Conservation (phyloP, 306 rosid genomes). For the Heteromeles arbutifolia region DNA sequence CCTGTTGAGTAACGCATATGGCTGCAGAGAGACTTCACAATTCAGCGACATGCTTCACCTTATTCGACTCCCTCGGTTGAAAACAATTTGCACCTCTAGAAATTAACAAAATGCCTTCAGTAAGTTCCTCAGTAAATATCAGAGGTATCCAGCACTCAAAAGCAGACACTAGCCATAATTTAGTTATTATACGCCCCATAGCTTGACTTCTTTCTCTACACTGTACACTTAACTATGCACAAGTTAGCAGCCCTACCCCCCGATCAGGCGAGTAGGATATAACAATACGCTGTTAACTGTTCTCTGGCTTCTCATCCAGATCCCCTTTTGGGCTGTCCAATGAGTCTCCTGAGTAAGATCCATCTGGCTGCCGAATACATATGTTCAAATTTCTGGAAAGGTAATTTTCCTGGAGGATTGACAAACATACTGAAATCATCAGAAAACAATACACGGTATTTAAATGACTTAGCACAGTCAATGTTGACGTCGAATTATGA, state of each 20-base stretch:
- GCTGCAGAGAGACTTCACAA: slow-evolving; percentile 41
- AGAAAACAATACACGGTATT: slow-evolving; percentile 8
- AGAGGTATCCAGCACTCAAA: slow-evolving; percentile 22
- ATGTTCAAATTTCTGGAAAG: slow-evolving; percentile 83
- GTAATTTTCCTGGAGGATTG: slow-evolving; percentile 50
- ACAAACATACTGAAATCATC: slow-evolving; percentile 17
- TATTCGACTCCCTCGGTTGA: slow-evolving; percentile 48
- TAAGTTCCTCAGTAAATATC: slow-evolving; percentile 26
- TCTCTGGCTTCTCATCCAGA: slow-evolving; percentile 45
- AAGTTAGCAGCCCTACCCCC: slow-evolving; percentile 56
- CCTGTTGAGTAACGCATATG: slow-evolving; percentile 31
- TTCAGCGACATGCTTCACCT: slow-evolving; percentile 52
- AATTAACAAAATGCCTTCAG: slow-evolving; percentile 35
- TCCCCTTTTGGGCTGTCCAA: slow-evolving; percentile 78
- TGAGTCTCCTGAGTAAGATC: slow-evolving; percentile 63
- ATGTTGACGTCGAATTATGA: neutral
- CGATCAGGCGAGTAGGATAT: slow-evolving; percentile 30
- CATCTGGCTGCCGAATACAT: slow-evolving; percentile 88
- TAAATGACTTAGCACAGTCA: neutral
- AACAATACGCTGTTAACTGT: slow-evolving; percentile 31
- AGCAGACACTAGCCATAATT: slow-evolving; percentile 12
- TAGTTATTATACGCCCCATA: slow-evolving; percentile 3
- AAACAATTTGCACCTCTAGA: slow-evolving; percentile 46
- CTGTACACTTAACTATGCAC: slow-evolving; percentile 60
- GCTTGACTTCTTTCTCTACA: slow-evolving; percentile 29